Conservation (phyloP, 148 eudicot species). For the Persicaria tinctoria region DNA sequence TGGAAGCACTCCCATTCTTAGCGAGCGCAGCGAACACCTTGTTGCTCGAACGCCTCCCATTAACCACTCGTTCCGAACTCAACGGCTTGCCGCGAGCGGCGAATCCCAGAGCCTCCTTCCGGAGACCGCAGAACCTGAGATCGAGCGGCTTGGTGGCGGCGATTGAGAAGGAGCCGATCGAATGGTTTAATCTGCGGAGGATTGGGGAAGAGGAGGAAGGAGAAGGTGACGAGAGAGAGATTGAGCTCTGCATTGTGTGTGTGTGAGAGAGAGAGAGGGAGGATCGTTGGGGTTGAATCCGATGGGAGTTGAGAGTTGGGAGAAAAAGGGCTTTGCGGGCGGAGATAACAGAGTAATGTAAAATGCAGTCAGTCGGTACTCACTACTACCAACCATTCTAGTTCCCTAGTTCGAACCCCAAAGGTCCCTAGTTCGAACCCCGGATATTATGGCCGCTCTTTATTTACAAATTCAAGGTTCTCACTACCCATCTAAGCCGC, state of each 20-base stretch:
- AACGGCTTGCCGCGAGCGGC: conserved; percentile 16
- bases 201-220: conserved; percentile 33
- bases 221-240: conserved; percentile 57
- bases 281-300: background rate
- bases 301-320: background rate
- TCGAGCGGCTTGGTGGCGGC: conserved; percentile 24
- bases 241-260: conserved; percentile 52
- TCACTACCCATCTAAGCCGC: no score
- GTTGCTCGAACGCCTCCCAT: conserved; percentile 8
- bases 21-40: conserved; percentile 36
- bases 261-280: background rate
- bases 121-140: conserved; percentile 76
- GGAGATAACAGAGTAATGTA: background rate
- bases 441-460: no score
- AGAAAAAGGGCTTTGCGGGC: background rate
- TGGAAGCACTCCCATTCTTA: conserved; percentile 40
- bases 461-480: no score
- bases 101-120: conserved; percentile 37
- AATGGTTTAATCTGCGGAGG: conserved; percentile 28
- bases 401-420: no score
- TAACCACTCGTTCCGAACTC: conserved; percentile 19
- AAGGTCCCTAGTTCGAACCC: no score
- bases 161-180: conserved; percentile 16
- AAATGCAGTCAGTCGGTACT: no score
- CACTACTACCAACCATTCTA: no score